Evolutionary conservation across 805 yeast species (phyloP).

Genomic region (Tetrapisispora nanseiensis): DNA sequence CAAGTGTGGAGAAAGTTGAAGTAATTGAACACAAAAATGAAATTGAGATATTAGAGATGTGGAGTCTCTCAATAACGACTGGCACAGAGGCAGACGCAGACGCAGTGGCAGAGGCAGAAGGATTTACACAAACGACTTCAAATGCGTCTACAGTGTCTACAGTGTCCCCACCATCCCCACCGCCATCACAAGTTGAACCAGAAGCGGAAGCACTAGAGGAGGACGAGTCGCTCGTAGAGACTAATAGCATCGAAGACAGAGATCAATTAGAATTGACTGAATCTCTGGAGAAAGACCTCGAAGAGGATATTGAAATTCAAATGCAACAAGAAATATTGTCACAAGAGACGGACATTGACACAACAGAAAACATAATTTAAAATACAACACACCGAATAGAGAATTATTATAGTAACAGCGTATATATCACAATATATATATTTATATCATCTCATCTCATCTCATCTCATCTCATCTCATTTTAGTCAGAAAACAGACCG

Average conservation of each 20-base stretch:
- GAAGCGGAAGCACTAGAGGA: background rate
- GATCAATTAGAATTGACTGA: slow-evolving; percentile 9
- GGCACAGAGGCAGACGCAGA: background rate
- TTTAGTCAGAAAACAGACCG: too few species aligned
- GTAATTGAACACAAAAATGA: slow-evolving; percentile 11
- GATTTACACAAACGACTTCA: too few species aligned
- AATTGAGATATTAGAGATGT: slow-evolving; percentile 16
- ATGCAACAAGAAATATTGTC: slow-evolving; percentile 7
- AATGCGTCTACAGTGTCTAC: too few species aligned
- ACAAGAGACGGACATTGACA: slow-evolving; percentile 4
- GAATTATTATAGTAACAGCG: too few species aligned
- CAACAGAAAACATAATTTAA: too few species aligned
- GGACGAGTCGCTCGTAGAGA: too few species aligned
- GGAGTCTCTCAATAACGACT: slow-evolving; percentile 11
- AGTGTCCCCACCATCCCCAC: background rate
- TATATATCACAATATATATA: too few species aligned
- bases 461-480: too few species aligned
- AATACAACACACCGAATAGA: background rate
- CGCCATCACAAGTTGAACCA: background rate
- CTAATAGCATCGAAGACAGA: slow-evolving; percentile 6
- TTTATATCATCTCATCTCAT: too few species aligned
- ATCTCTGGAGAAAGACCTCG: slow-evolving; percentile 10
- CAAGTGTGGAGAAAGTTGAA: slow-evolving; percentile 29
- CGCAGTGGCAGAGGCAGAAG: too few species aligned
- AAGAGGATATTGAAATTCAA: slow-evolving; percentile 8